phyloP scores from a whole-genome alignment of 805 yeast species.

The Sugiyamaella boreocaroliniensis region DNA sequence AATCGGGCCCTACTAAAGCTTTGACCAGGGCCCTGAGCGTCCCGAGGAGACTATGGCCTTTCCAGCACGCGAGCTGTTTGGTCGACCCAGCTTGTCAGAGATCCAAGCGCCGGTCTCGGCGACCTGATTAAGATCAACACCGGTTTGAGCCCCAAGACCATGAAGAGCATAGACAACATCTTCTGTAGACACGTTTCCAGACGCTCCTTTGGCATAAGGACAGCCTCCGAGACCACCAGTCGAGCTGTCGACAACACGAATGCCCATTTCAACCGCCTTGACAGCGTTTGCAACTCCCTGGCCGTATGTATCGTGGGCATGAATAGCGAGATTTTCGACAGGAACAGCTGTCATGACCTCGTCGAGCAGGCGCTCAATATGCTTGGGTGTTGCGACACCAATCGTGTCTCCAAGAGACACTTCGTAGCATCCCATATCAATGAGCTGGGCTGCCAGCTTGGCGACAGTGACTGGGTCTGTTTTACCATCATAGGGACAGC shows the following conservation, averaged over 20 bases:
- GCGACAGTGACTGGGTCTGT: constrained; percentile 28
- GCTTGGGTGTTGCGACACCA: constrained; percentile 29
- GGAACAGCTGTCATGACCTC: constrained; percentile 22
- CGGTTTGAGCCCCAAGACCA: constrained; percentile 27
- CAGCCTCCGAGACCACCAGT: constrained; percentile 33
- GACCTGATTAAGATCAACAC: constrained; percentile 24
- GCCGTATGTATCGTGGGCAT: constrained; percentile 32
- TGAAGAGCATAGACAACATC: constrained; percentile 28
- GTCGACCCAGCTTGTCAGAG: constrained; percentile 18
- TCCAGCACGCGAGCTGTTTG: constrained; percentile 28
- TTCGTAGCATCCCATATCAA: constrained; percentile 30
- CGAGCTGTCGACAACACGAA: constrained; percentile 26
- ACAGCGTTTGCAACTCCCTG: constrained; percentile 31
- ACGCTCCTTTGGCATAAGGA: constrained; percentile 31
- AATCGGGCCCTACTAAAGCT: constrained; percentile 23
- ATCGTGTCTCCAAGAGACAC: constrained; percentile 32
- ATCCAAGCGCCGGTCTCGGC: constrained; percentile 26
- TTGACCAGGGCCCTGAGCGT: constrained; percentile 43
- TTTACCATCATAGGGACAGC: constrained; percentile 30
- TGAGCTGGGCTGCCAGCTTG: constrained; percentile 20
- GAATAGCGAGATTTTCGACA: constrained; percentile 24
- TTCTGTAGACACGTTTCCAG: constrained; percentile 31
- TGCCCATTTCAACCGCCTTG: constrained; percentile 28
- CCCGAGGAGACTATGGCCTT: constrained; percentile 29
- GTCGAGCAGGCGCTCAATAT: constrained; percentile 22